Evolutionary conservation across 2,329 filamentous ascomycete species (phyloP), one percentile per base, ranked within the genome.

Genomic region (Penicillium sp.): DNA sequence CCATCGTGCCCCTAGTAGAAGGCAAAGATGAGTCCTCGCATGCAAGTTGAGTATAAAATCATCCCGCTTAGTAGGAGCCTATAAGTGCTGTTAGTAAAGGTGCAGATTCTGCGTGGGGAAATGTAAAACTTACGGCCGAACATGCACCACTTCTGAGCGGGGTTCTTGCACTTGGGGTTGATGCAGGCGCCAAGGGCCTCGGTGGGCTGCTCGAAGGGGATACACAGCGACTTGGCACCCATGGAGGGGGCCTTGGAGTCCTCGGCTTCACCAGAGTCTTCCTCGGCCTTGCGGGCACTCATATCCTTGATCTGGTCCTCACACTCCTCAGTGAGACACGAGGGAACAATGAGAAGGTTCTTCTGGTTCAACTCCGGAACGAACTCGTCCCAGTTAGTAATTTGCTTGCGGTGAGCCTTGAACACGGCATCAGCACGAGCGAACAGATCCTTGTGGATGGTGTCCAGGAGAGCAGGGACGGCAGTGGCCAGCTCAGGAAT

Each of bases 291-390:
- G 63, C 89, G 88, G 44, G 90, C 91, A 62, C 91, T 96, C 72
- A 93, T 83, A 55, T 96, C 92, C 85, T 98, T 98, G 80, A 98
- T 92, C 75, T 91, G 86, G 69, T 97, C 93, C 78, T 97, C 93
- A 72, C 93, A 98, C 73, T 90, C 87, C 59, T 86, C 85, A 13
- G 85, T 89, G 61, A 93, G 81, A 74, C 96, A 99, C 81, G 92
- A 90, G 53, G 93, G 93, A 64, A 98, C 96, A 59, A 98, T 81
- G 44, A 96, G 88, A 44, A 98, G 88, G 72, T 98, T 96, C 85
- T 96, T 96, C 72, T 85, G 81, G 76, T 99, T 95, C 42, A 99
- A 85, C 0, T 91, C 87, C 8, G 95, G 93, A 46, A 95, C 86
- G 55, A 99, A 96, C 53, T 96, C 89, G 39, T 91, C 88, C 95